Conservation (phyloP, 768 basidiomycete genomes). For the Roridomyces roridus region DNA sequence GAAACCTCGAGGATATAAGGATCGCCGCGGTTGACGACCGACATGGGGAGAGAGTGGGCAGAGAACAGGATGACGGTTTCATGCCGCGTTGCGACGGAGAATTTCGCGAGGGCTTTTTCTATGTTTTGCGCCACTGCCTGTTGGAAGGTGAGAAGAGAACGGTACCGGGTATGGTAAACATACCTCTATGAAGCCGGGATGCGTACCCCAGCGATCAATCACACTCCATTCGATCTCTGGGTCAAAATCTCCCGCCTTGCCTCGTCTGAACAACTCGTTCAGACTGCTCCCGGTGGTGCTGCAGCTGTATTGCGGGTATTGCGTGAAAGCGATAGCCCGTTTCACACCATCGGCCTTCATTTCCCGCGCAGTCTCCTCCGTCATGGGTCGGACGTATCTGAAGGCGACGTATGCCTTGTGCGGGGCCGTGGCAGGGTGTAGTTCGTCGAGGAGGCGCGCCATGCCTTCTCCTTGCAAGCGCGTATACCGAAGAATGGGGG, state of each 20-base stretch:
- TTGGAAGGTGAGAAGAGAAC: constrained; percentile 3
- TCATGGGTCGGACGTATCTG: constrained; percentile 90
- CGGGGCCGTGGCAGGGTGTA: constrained; percentile 91
- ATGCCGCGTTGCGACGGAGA: constrained; percentile 71
- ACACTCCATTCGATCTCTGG: constrained; percentile 91
- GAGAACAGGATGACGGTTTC: constrained; percentile 91
- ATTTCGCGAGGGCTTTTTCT: constrained; percentile 80
- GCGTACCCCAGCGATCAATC: constrained; percentile 97
- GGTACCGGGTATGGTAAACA: constrained; percentile 26
- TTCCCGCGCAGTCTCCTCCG: constrained; percentile 78
- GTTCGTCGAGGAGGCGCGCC: constrained; percentile 89
- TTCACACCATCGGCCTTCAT: constrained; percentile 92
- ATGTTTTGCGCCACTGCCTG: constrained; percentile 93
- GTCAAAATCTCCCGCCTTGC: constrained; percentile 65
- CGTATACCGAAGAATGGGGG: constrained; percentile 93
- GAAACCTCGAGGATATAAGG: constrained; percentile 97
- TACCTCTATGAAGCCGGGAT: constrained; percentile 94
- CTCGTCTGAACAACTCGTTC: constrained; percentile 85
- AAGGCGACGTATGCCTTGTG: constrained; percentile 98
- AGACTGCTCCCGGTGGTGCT: constrained; percentile 97
- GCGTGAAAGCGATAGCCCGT: constrained; percentile 94
- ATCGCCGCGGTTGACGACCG: constrained; percentile 98
- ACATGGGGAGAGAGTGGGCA: constrained; percentile 97
- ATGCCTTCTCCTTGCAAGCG: constrained; percentile 88
- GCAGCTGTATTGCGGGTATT: constrained; percentile 99